phyloP scores from a whole-genome alignment of 139 green algal species.

The Coelastrella sp. region DNA sequence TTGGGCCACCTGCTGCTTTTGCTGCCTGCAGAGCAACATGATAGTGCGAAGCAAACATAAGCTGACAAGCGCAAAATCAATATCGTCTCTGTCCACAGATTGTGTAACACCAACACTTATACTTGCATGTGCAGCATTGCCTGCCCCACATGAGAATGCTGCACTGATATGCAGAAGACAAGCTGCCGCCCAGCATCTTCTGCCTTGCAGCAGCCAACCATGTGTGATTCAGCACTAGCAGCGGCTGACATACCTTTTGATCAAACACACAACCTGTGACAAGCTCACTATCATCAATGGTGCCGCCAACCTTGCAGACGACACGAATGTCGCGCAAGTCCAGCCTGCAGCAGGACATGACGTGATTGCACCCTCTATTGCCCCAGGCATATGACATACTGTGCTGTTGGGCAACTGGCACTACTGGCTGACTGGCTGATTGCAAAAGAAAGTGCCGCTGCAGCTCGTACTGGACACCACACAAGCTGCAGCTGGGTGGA shows the following conservation, averaged over 20 bases:
- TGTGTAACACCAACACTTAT: no score
- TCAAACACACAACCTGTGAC: slow-evolving; percentile 97
- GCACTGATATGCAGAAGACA: no score
- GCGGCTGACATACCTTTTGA: slow-evolving; percentile 86
- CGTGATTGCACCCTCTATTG: no score
- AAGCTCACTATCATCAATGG: slow-evolving; percentile 96
- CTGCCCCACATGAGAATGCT: no score
- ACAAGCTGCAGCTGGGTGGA: background rate
- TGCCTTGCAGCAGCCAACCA: no score
- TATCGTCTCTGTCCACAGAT: no score
- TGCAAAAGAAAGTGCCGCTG: background rate
- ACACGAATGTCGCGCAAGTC: slow-evolving; percentile 97
- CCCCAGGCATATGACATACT: background rate
- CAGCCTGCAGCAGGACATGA: slow-evolving; percentile 71
- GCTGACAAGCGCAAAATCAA: no score
- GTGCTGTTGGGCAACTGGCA: background rate
- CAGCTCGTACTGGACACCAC: background rate
- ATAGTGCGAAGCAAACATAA: background rate
- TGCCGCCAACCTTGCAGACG: slow-evolving; percentile 94
- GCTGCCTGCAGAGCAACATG: slow-evolving; percentile 80
- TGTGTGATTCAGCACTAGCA: no score
- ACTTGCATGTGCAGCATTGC: no score
- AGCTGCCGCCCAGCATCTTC: no score
- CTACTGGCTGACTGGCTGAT: background rate
- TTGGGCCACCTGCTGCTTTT: slow-evolving; percentile 92